phyloP scores from a whole-genome alignment of 2,329 filamentous ascomycete genomes.

The Aspergillus tamarii region DNA sequence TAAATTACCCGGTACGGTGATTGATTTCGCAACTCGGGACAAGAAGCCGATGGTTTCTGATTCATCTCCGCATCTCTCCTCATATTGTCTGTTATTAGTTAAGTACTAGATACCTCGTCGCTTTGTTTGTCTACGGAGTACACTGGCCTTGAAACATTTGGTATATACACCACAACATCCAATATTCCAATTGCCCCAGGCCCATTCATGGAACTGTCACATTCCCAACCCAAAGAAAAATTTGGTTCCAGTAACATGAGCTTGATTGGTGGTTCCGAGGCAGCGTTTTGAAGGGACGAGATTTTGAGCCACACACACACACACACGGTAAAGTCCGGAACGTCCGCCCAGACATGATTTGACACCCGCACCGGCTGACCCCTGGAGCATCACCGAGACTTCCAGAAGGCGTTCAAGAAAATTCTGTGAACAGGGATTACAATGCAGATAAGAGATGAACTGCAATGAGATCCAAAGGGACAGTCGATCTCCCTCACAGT shows the following conservation, averaged over 20 bases:
- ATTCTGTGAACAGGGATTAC: constrained; percentile 4
- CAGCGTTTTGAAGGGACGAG: not conserved
- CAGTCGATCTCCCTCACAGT: not conserved
- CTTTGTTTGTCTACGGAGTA: not conserved
- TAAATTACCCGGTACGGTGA: constrained; percentile 12
- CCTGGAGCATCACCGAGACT: constrained; percentile 3
- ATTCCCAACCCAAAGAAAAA: not conserved
- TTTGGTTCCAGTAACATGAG: not conserved
- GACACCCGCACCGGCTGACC: constrained; percentile 3
- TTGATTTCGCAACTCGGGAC: not conserved
- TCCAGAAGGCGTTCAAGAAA: constrained; percentile 2
- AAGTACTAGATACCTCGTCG: not conserved
- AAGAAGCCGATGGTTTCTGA: not conserved
- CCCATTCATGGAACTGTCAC: not conserved
- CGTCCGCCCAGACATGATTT: constrained; percentile 4
- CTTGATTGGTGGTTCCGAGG: not conserved
- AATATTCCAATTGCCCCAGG: not conserved
- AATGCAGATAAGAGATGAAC: not conserved
- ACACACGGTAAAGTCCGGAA: constrained; percentile 16
- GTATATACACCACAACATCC: not conserved
- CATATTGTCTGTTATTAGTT: not conserved
- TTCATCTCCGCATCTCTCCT: constrained; percentile 6
- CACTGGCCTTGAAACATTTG: not conserved
- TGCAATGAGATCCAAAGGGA: not conserved
- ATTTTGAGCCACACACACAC: constrained; percentile 11